Percentiles rank a stretch among this genome's conserved stretches.
These are phyloP conservation scores for Schrenkiella parvula DNA, from an alignment of 345 rosid genomes.

Conservation along the genomic window DNA sequence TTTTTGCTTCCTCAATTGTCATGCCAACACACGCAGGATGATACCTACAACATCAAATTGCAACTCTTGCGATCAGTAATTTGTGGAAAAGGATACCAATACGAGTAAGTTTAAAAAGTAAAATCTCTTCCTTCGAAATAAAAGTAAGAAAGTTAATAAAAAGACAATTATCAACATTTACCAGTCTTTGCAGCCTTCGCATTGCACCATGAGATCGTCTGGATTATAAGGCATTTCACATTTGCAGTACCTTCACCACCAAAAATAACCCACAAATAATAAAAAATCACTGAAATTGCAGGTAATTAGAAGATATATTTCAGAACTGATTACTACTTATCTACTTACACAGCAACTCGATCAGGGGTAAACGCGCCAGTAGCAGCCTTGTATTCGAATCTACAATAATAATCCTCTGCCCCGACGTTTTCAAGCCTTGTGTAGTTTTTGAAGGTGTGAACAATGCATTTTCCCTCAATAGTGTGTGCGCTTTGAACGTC, in stretches of 20 bases:
- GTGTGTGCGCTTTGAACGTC: slow-evolving; percentile 84
- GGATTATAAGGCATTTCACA: slow-evolving; percentile 94
- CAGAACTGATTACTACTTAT: not conserved
- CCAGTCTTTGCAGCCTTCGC: slow-evolving; percentile 93
- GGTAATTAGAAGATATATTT: not conserved
- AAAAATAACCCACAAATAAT: not conserved
- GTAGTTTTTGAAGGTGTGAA: slow-evolving; percentile 78
- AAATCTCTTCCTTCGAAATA: not conserved
- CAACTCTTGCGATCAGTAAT: slow-evolving; percentile 18
- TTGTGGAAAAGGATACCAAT: not conserved
- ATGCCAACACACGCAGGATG: slow-evolving; percentile 85
- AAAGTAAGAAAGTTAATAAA: not conserved
- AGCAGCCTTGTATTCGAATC: slow-evolving; percentile 80
- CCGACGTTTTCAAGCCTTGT: slow-evolving; percentile 84
- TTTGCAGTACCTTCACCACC: slow-evolving; percentile 69
- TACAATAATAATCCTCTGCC: slow-evolving; percentile 75
- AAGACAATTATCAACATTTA: slow-evolving; percentile 24
- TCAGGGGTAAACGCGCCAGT: slow-evolving; percentile 80
- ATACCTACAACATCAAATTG: slow-evolving; percentile 47
- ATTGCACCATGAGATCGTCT: slow-evolving; percentile 83
- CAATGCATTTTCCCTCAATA: slow-evolving; percentile 75
- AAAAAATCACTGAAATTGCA: not conserved
- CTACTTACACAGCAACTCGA: slow-evolving; percentile 81
- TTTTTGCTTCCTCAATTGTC: slow-evolving; percentile 83
- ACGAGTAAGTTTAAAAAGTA: not conserved